A percentile compares a stretch with the other conserved stretches of the same genome.
Evolutionary conservation across 768 basidiomycete species (phyloP).

Genomic region (Russula ochroleuca): DNA sequence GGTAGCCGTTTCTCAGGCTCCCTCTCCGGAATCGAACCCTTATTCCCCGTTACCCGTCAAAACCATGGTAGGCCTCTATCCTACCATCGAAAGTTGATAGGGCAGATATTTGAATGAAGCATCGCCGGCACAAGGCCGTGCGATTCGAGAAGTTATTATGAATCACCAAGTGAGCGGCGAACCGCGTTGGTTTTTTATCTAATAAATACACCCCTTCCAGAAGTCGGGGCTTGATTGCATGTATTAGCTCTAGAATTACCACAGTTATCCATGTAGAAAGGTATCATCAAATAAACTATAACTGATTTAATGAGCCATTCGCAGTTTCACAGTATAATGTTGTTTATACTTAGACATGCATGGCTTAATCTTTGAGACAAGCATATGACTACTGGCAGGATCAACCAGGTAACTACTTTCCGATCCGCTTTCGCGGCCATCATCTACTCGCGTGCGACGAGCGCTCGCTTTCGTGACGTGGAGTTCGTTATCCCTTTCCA

Average conservation of each 20-base stretch:
- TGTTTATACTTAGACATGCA: constrained; percentile 67
- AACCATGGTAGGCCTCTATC: constrained; percentile 73
- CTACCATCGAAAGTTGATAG: constrained; percentile 77
- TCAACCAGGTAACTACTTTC: constrained; percentile 76
- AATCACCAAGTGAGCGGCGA: constrained; percentile 65
- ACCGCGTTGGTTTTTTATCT: constrained; percentile 69
- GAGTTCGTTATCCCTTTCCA: neutral
- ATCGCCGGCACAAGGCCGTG: constrained; percentile 68
- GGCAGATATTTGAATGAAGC: constrained; percentile 67
- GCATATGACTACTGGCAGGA: constrained; percentile 83
- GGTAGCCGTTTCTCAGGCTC: constrained; percentile 38
- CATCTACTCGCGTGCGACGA: constrained; percentile 26
- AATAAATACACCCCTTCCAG: constrained; percentile 31
- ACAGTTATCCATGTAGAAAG: constrained; percentile 76
- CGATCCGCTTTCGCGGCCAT: constrained; percentile 42
- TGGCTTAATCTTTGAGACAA: constrained; percentile 83
- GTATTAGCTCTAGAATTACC: constrained; percentile 76
- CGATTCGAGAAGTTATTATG: constrained; percentile 73
- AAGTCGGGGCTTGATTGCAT: constrained; percentile 24
- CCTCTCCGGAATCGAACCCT: constrained; percentile 67
- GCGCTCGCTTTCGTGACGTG: constrained; percentile 27
- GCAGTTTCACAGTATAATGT: constrained; percentile 70
- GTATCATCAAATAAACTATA: constrained; percentile 76
- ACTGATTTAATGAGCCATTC: constrained; percentile 82
- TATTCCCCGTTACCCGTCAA: constrained; percentile 73